Conservation (phyloP, 192 early-diverging fungal genomes). For the Glomus cerebriforme region DNA sequence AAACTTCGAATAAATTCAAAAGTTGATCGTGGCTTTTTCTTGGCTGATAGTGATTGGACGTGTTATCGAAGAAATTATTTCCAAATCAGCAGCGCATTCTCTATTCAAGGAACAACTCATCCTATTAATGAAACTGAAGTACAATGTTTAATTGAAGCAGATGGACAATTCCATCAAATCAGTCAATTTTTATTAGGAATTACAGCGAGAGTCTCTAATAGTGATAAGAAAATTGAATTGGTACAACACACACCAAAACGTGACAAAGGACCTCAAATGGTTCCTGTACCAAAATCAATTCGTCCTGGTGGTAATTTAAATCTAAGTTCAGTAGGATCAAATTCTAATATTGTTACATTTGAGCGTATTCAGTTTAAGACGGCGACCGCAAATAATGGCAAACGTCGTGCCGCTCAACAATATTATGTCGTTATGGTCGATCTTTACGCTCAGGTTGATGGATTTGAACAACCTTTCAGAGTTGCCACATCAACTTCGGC, state of each 20-base stretch:
- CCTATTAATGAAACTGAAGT: slow-evolving; percentile 46
- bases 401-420: slow-evolving; percentile 91
- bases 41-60: slow-evolving; percentile 88
- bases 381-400: slow-evolving; percentile 94
- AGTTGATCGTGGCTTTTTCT: slow-evolving; percentile 91
- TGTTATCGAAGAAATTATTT: slow-evolving; percentile 97
- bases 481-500: slow-evolving; percentile 76
- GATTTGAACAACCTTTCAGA: slow-evolving; percentile 51
- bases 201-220: slow-evolving; percentile 70
- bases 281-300: slow-evolving; percentile 60
- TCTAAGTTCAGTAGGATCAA: slow-evolving; percentile 37
- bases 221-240: slow-evolving; percentile 77
- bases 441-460: slow-evolving; percentile 72
- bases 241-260: slow-evolving; percentile 90
- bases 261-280: slow-evolving; percentile 89
- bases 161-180: slow-evolving; percentile 56
- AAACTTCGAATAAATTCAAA: slow-evolving; percentile 68
- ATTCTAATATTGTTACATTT: slow-evolving; percentile 69
- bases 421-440: slow-evolving; percentile 86
- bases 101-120: slow-evolving; percentile 48
- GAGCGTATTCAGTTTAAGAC: slow-evolving; percentile 97
- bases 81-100: slow-evolving; percentile 73
- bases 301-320: slow-evolving; percentile 63
- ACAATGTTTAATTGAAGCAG: slow-evolving; percentile 68
- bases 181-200: slow-evolving; percentile 76